Percentiles rank a stretch among this genome's conserved stretches.
These are phyloP conservation scores for Verbena officinalis DNA, from an alignment of 257 asterid genomes.

Conservation along the genomic window DNA sequence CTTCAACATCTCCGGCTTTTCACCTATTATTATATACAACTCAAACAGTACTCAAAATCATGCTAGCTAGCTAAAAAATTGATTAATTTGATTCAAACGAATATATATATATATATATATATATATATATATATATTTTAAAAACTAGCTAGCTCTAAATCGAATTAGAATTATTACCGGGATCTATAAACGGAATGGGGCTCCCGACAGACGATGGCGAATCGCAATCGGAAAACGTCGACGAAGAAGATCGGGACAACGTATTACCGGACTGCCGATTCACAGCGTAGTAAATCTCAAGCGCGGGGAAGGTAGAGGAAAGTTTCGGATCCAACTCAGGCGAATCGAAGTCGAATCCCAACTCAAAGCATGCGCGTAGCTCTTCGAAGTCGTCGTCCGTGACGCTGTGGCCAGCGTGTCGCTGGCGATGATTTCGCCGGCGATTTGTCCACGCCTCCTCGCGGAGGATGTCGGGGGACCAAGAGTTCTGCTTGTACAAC, in stretches of 20 bases:
- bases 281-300: conserved; percentile 60
- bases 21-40: conserved; percentile 37
- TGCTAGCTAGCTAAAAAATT: too few species aligned
- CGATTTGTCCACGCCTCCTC: conserved; percentile 66
- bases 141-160: too few species aligned
- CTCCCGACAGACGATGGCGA: conserved; percentile 31
- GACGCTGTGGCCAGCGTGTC: conserved; percentile 48
- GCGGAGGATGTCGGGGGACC: conserved; percentile 63
- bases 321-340: conserved; percentile 64
- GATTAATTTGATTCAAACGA: too few species aligned
- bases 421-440: conserved; percentile 32
- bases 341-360: conserved; percentile 70
- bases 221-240: conserved; percentile 44
- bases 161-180: conserved; percentile 40
- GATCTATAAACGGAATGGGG: conserved; percentile 43
- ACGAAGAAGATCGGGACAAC: conserved; percentile 54
- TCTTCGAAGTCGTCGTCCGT: conserved; percentile 73
- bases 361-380: conserved; percentile 68
- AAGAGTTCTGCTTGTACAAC: conserved; percentile 59
- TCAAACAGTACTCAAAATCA: background rate
- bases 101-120: too few species aligned
- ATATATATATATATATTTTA: too few species aligned
- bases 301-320: conserved; percentile 62
- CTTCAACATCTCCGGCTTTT: conserved; percentile 59
- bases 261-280: conserved; percentile 32